These are phyloP conservation scores for Micractinium sp. DNA, from an alignment of 139 green algal species.

Conservation along the genomic window DNA sequence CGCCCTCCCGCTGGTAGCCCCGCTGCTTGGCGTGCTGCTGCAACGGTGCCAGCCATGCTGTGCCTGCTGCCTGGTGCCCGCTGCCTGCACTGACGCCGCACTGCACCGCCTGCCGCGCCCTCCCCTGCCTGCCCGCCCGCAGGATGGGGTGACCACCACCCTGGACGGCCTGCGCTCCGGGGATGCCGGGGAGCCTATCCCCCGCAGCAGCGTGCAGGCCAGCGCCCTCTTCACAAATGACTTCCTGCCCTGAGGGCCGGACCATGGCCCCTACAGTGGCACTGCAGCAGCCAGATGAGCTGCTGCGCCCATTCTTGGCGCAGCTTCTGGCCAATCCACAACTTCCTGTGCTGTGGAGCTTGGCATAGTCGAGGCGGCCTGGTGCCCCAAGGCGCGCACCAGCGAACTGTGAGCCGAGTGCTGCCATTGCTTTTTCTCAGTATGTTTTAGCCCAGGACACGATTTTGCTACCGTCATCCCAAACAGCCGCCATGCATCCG, in stretches of 20 bases:
- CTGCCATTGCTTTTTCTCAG: too few relatives aligned
- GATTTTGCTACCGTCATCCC: too few relatives aligned
- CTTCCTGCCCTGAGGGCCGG: constrained; percentile 56
- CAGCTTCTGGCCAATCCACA: too few relatives aligned
- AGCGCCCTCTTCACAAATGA: constrained; percentile 75
- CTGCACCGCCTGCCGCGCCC: too few relatives aligned
- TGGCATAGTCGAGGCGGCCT: too few relatives aligned
- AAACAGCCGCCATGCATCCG: too few relatives aligned
- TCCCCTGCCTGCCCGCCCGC: neutral
- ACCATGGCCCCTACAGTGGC: too few relatives aligned
- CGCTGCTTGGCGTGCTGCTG: neutral
- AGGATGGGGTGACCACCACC: constrained; percentile 34
- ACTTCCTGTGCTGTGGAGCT: too few relatives aligned
- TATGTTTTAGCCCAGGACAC: too few relatives aligned
- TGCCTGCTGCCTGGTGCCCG: neutral
- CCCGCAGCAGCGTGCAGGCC: constrained; percentile 40
- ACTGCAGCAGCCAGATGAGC: neutral
- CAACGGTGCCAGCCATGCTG: neutral
- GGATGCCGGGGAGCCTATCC: constrained; percentile 65
- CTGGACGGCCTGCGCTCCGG: constrained; percentile 72
- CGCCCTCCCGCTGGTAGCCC: neutral
- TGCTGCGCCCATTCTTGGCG: neutral
- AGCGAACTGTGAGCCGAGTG: too few relatives aligned
- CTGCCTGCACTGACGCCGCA: neutral
- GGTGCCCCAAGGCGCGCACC: too few relatives aligned